Evolutionary conservation across 2,329 filamentous ascomycete species (phyloP), one percentile per base, ranked within the genome.

Genomic region (Fusarium marasasianum): DNA sequence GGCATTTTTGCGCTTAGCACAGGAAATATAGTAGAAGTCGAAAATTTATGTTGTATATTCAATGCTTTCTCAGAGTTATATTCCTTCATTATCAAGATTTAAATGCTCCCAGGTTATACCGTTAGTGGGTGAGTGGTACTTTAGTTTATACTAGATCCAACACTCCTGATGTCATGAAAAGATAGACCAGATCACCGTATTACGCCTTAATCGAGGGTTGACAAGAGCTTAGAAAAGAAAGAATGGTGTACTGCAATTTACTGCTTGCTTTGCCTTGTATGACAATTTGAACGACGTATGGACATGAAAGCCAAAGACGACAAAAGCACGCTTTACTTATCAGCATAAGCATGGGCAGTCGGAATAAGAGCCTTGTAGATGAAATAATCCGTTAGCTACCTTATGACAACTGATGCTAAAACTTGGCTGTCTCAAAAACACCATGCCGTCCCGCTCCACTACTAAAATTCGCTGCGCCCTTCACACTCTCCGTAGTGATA

Each of bases 391-490:
- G 2, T 8, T 3, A 12, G 17, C 44, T 14, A 6, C 8, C 24
- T 47, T 29, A 22, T 15, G 2, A 8, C 1, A 22, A 48, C 14
- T 2, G 3, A 17, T 12, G 0, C 41, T 33, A 69, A 5, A 69
- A 44, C 5, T 69, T 69, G 15, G 41, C 33, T 1, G 55, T 29
- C 38, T 69, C 56, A 9, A 69, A 69, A 8, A 29, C 48, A 0
- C 66, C 64, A 17, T 69, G 66, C 3, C 66, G 43, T 20, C 66
- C 64, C 3, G 33, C 48, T 18, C 64, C 64, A 11, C 37, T 9
- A 14, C 66, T 69, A 1, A 69, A 69, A 3, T 47, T 43, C 4
- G 47, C 56, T 2, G 66, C 66, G 8, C 66, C 64, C 20, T 55
- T 63, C 3, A 69, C 56, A 10, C 66, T 69, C 56, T 69, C 64